Base-by-base conservation (phyloP, 1,139 yeast species). In the Pichia sp. region DNA sequence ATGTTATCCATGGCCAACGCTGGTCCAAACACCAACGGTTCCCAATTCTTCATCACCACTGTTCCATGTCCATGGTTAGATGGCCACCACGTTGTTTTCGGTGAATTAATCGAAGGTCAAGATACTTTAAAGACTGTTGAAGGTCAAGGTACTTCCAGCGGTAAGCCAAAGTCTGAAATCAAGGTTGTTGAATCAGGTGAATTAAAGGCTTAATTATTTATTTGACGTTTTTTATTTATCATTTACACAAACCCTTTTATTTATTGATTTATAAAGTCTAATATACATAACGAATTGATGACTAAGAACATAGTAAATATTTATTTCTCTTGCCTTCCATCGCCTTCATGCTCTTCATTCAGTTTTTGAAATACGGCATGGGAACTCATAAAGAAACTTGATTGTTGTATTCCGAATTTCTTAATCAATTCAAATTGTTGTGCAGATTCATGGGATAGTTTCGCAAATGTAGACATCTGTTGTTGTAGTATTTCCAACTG, bases 21-120 rank as follows among this genome's bases (percentile, higher is more conserved):
- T 63, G 99, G 99, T 69, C 96, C 96, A 74, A 89, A 91, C 91
- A 91, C 98, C 82, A 93, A 93, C 79, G 99, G 99, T 59, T 91
- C 98, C 53, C 99, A 93, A 77, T 93, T 93, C 79, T 93, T 93
- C 83, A 82, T 93, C 75, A 93, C 99, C 79, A 91, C 98, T 56
- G 97, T 91, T 53, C 81, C 90, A 65, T 77, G 87, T 71, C 87
- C 96, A 61, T 91, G 98, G 97, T 84, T 93, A 75, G 98, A 93
- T 69, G 98, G 98, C 70, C 86, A 85, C 78, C 99, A 93, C 85
- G 97, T 90, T 72, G 99, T 93, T 58, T 93, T 91, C 66, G 99
- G 99, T 71, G 97, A 91, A 79, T 97, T 93, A 61, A 70, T 75
- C 61, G 96, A 90, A 51, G 98, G 98, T 66, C 72, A 75, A 68